phyloP scores from a whole-genome alignment of 768 basidiomycete species.

The Leucosporidium yakuticum region DNA sequence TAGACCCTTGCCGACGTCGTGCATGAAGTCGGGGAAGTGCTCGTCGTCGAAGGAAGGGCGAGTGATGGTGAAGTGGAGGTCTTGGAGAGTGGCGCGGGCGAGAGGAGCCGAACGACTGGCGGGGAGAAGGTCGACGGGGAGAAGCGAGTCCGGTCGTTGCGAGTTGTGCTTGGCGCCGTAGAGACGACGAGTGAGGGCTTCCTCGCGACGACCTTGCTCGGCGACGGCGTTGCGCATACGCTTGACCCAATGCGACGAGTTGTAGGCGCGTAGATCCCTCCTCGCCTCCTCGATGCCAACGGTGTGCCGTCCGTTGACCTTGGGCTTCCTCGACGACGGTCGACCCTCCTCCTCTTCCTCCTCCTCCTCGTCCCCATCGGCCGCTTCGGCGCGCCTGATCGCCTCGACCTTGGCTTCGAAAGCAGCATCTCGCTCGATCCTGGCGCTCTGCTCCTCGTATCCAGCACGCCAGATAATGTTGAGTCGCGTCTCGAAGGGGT shows the following conservation, averaged over 20 bases:
- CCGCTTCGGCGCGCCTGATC: slow-evolving; percentile 45
- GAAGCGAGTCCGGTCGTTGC: slow-evolving; percentile 23
- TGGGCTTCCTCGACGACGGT: slow-evolving; percentile 26
- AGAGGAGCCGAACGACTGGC: slow-evolving; percentile 56
- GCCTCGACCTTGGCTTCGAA: slow-evolving; percentile 72
- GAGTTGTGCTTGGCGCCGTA: slow-evolving; percentile 30
- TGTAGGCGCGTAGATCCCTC: slow-evolving; percentile 59
- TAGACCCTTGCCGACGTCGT: slow-evolving; percentile 61
- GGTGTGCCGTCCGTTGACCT: slow-evolving; percentile 60
- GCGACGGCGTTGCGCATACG: slow-evolving; percentile 51
- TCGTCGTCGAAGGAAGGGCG: slow-evolving; percentile 55
- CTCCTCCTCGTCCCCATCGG: neutral
- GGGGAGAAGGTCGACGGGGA: slow-evolving; percentile 46
- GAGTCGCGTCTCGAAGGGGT: slow-evolving; percentile 70
- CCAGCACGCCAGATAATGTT: slow-evolving; percentile 70
- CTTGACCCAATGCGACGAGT: slow-evolving; percentile 66
- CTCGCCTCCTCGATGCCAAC: slow-evolving; percentile 68
- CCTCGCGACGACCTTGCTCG: slow-evolving; percentile 52
- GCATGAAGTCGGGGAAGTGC: slow-evolving; percentile 59
- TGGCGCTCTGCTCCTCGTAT: slow-evolving; percentile 60
- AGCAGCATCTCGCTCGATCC: slow-evolving; percentile 70
- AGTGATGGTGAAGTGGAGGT: slow-evolving; percentile 55
- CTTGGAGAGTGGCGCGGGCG: slow-evolving; percentile 59
- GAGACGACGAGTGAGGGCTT: slow-evolving; percentile 52
- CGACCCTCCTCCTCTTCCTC: slow-evolving; percentile 7